phyloP scores from a whole-genome alignment of 192 early-diverging fungal species.

The Dissophora ornata region DNA sequence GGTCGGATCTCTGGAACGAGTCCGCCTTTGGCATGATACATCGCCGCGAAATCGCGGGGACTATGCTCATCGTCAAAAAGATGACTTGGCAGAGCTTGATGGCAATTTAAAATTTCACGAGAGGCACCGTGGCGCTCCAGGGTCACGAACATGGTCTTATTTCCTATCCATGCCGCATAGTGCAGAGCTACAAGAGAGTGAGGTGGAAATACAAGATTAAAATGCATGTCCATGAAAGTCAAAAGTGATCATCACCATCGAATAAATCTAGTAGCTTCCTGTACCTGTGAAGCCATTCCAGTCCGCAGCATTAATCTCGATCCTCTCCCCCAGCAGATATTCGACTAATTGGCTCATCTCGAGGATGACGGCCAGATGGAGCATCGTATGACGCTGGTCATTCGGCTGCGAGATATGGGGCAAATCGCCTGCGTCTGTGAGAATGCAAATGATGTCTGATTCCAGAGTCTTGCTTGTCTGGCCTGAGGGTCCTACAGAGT shows the following conservation, averaged over 20 bases:
- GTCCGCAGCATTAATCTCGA: constrained; percentile 49
- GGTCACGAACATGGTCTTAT: constrained; percentile 14
- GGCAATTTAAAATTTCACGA: constrained; percentile 19
- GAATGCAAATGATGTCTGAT: constrained; percentile 20
- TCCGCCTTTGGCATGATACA: constrained; percentile 28
- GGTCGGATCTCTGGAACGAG: constrained; percentile 8
- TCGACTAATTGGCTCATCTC: constrained; percentile 43
- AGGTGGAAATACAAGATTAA: neutral
- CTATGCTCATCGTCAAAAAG: constrained; percentile 21
- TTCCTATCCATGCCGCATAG: constrained; percentile 47
- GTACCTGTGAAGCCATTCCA: constrained; percentile 53
- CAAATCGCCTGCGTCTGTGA: constrained; percentile 26
- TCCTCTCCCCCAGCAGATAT: constrained; percentile 38
- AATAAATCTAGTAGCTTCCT: no score
- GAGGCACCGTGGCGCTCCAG: constrained; percentile 40
- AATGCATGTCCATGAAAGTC: neutral
- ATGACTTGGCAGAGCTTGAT: constrained; percentile 35
- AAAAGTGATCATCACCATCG: no score
- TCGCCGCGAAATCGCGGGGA: constrained; percentile 10
- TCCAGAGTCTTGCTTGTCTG: constrained; percentile 36
- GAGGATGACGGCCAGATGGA: constrained; percentile 41
- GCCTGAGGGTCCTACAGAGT: constrained; percentile 19
- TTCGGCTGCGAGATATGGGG: constrained; percentile 54
- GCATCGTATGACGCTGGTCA: constrained; percentile 46
- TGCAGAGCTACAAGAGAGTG: constrained; percentile 26